These are phyloP conservation scores for Suhomyces yuchorum DNA, from an alignment of 1,139 yeast species.

Conservation along the genomic window DNA sequence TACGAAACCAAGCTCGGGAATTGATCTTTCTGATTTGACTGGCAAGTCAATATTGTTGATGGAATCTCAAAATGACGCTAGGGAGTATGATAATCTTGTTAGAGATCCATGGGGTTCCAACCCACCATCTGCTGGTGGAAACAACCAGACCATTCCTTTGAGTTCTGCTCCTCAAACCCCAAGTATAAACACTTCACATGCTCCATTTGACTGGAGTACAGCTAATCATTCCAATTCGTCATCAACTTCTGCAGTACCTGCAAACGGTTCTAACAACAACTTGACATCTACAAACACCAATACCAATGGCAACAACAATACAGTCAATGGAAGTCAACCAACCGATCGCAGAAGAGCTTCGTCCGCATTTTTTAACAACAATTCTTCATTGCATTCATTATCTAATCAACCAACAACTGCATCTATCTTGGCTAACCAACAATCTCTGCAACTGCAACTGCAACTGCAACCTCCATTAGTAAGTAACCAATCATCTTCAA, in stretches of 20 bases:
- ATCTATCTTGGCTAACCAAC: constrained; percentile 14
- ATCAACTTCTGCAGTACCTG: constrained; percentile 12
- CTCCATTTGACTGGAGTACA: constrained; percentile 19
- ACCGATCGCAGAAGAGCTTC: constrained; percentile 37
- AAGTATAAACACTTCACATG: constrained; percentile 25
- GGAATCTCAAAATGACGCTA: constrained; percentile 58
- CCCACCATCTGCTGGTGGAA: constrained; percentile 9
- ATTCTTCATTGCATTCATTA: constrained; percentile 18
- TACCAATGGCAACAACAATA: constrained; percentile 3
- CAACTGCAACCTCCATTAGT: constrained; percentile 14
- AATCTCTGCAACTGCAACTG: constrained; percentile 8
- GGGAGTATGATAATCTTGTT: constrained; percentile 53
- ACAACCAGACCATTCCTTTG: constrained; percentile 14
- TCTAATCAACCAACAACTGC: constrained; percentile 12
- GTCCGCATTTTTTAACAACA: constrained; percentile 36
- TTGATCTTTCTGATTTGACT: constrained; percentile 40
- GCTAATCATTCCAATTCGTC: constrained; percentile 9
- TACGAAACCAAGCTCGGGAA: constrained; percentile 19
- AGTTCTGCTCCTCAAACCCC: constrained; percentile 44
- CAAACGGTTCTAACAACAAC: constrained; percentile 8
- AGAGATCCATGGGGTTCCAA: constrained; percentile 49
- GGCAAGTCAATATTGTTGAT: constrained; percentile 58
- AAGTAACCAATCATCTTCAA: constrained; percentile 8
- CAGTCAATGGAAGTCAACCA: constrained; percentile 7
- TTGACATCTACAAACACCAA: constrained; percentile 12